Conservation (phyloP, 1,284 basidiomycete genomes). For the Cryptococcus depauperatus region DNA sequence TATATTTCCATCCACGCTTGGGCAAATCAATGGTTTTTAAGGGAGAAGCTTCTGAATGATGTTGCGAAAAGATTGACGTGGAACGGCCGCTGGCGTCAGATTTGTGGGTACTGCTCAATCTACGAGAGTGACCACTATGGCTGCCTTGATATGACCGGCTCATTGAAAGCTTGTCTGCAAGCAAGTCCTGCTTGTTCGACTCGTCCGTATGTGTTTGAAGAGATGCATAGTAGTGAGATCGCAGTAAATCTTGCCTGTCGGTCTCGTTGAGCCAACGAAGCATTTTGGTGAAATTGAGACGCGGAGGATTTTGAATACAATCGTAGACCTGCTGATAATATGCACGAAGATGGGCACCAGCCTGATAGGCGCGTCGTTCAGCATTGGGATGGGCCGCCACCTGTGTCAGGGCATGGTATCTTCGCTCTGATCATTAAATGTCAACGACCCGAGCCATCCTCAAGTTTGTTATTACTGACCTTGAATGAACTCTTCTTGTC, state of each 20-base stretch:
- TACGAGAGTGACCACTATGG: too few relatives aligned
- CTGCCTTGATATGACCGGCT: conserved; percentile 3
- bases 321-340: conserved; percentile 39
- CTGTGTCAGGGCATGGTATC: conserved; percentile 32
- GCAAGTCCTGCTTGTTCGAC: background rate
- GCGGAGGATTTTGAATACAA: conserved; percentile 33
- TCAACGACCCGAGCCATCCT: conserved; percentile 7
- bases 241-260: conserved; percentile 27
- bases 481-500: conserved; percentile 36
- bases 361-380: conserved; percentile 30
- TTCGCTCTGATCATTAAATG: conserved; percentile 27
- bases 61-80: conserved; percentile 2
- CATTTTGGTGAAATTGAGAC: conserved; percentile 36
- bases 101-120: background rate
- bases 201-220: conserved; percentile 4
- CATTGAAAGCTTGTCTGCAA: conserved; percentile 1
- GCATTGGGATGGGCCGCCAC: conserved; percentile 38
- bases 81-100: conserved; percentile 10
- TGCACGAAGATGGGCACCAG: conserved; percentile 35
- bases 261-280: conserved; percentile 30
- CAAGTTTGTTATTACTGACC: too few relatives aligned
- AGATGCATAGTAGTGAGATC: conserved; percentile 24
- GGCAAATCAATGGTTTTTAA: conserved; percentile 1
- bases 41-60: background rate
- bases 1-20: conserved; percentile 27